These are phyloP conservation scores for Oryza meridionalis DNA, from an alignment of 176 grass and related monocot species.

Conservation along the genomic window DNA sequence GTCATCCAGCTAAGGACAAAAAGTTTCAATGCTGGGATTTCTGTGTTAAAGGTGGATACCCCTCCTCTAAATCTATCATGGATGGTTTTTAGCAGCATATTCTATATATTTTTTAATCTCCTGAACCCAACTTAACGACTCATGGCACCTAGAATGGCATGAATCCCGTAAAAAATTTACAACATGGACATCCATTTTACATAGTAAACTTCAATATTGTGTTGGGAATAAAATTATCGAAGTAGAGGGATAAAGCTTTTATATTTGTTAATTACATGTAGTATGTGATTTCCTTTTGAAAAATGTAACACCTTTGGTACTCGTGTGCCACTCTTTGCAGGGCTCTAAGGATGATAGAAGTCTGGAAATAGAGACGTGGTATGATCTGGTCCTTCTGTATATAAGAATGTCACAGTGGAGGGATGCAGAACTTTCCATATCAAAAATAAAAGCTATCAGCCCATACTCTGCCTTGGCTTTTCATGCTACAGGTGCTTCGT, in stretches of 20 bases:
- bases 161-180: not conserved
- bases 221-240: not conserved
- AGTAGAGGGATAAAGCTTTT: not conserved
- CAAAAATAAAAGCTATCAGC: slow-evolving; percentile 52
- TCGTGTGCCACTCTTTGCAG: slow-evolving; percentile 38
- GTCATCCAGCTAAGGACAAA: slow-evolving; percentile 65
- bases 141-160: not conserved
- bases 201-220: slow-evolving; percentile 14
- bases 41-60: slow-evolving; percentile 58
- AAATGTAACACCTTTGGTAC: slow-evolving; percentile 12
- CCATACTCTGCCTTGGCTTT: slow-evolving; percentile 59
- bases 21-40: slow-evolving; percentile 58
- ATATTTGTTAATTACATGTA: slow-evolving; percentile 6
- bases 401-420: slow-evolving; percentile 74
- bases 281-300: slow-evolving; percentile 15
- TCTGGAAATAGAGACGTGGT: slow-evolving; percentile 79
- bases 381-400: slow-evolving; percentile 79
- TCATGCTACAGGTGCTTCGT: slow-evolving; percentile 72
- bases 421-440: slow-evolving; percentile 75
- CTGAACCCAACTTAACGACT: not conserved
- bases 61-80: not conserved
- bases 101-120: not conserved
- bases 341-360: slow-evolving; percentile 59
- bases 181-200: not conserved
- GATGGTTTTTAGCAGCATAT: not conserved